A percentile compares a stretch with the other conserved stretches of the same genome.
Conservation (phyloP, 164 flowering plant genomes). For the Annona squamosa region DNA sequence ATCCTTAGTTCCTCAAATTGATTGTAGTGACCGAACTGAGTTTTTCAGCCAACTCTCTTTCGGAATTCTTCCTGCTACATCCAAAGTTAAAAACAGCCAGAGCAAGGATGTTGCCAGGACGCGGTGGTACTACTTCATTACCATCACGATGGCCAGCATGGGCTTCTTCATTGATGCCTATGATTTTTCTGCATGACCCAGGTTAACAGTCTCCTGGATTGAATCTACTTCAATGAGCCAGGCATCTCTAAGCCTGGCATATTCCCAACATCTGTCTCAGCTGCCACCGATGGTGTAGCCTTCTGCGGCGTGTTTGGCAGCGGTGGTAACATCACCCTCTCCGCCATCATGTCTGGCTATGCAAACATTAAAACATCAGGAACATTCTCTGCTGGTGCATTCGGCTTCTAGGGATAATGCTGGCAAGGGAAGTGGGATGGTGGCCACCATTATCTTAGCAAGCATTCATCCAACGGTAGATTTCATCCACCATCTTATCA, state of each 20-base stretch:
- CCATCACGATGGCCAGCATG: conserved; percentile 30
- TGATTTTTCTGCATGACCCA: conserved; percentile 71
- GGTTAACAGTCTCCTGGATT: conserved; percentile 63
- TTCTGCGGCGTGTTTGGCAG: conserved; percentile 92
- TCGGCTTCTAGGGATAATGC: conserved; percentile 84
- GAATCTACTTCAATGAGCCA: conserved; percentile 15
- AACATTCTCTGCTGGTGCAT: conserved; percentile 73
- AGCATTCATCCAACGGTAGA: conserved; percentile 32
- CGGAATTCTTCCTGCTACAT: too few species aligned
- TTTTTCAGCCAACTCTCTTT: too few species aligned
- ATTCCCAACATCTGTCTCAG: too few species aligned
- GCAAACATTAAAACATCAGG: conserved; percentile 84
- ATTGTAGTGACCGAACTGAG: too few species aligned
- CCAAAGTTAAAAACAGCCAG: not conserved
- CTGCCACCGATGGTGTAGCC: too few species aligned
- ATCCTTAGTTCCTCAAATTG: too few species aligned
- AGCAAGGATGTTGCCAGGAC: conserved; percentile 22
- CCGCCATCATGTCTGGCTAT: conserved; percentile 90
- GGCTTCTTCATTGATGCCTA: conserved; percentile 34
- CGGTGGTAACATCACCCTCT: conserved; percentile 86
- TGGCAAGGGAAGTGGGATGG: conserved; percentile 58
- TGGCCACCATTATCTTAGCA: conserved; percentile 46
- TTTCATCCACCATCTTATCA: conserved; percentile 37
- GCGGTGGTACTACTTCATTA: conserved; percentile 26
- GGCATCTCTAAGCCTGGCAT: too few species aligned